These are phyloP conservation scores for Croton setiger DNA, from an alignment of 441 rosid genomes.

Conservation along the genomic window DNA sequence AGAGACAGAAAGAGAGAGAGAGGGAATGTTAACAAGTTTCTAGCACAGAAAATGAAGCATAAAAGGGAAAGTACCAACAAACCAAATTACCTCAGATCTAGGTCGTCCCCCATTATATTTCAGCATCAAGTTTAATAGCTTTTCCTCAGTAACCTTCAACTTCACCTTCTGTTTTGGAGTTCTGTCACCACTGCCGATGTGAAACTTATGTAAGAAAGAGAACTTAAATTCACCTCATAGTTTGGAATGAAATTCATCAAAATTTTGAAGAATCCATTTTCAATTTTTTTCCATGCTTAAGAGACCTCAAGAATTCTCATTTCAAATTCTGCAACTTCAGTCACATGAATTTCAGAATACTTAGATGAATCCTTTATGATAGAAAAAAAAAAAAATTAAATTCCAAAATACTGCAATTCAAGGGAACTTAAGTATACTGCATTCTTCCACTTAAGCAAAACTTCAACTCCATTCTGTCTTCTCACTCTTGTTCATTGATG, in stretches of 20 bases:
- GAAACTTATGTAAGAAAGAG: constrained; percentile 21
- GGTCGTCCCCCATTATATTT: constrained; percentile 99
- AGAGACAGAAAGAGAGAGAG: not conserved
- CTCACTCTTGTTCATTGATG: not conserved
- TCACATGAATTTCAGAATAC: not conserved
- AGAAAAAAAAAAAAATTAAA: not conserved
- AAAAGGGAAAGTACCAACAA: constrained; percentile 10
- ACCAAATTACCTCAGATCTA: constrained; percentile 76
- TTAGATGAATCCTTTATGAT: not conserved
- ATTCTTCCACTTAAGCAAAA: not conserved
- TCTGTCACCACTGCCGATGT: constrained; percentile 85
- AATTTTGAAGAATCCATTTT: not conserved
- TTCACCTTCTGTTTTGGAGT: constrained; percentile 99
- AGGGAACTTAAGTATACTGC: not conserved
- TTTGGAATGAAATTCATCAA: not conserved
- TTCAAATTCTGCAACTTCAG: not conserved
- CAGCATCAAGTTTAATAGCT: constrained; percentile 85
- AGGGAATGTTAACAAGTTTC: constrained; percentile 1
- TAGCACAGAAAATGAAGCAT: not conserved
- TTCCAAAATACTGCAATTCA: not conserved
- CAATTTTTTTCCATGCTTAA: not conserved
- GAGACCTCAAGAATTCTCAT: not conserved
- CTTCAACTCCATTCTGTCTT: not conserved
- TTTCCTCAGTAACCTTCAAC: constrained; percentile 98
- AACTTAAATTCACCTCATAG: not conserved